Conservation (phyloP, 441 rosid species). For the Codiaeum variegatum region DNA sequence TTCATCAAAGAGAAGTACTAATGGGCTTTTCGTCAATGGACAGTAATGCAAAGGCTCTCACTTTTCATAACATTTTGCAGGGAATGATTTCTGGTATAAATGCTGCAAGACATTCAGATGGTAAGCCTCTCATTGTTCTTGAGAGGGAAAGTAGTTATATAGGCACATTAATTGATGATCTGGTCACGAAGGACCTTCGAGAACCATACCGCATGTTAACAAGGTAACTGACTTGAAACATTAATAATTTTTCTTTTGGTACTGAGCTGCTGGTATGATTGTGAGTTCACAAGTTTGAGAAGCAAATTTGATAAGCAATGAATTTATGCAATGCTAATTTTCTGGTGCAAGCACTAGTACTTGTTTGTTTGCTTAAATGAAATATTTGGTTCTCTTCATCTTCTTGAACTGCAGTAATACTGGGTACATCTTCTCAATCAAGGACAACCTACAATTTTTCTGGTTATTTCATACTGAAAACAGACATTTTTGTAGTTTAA, state of each 20-base stretch:
- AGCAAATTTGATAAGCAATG: neutral
- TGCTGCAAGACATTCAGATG: slow-evolving; percentile 86
- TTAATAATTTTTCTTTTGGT: neutral
- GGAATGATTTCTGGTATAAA: slow-evolving; percentile 93
- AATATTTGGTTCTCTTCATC: neutral
- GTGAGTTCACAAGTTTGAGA: slow-evolving; percentile 3
- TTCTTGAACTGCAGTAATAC: neutral
- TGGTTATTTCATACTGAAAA: neutral
- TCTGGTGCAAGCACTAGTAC: neutral
- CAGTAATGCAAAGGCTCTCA: neutral
- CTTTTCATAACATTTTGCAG: slow-evolving; percentile 31
- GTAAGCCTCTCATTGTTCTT: slow-evolving; percentile 78
- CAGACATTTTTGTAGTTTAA: neutral
- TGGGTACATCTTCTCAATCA: neutral
- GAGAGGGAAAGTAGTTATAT: slow-evolving; percentile 96
- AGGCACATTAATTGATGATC: slow-evolving; percentile 92
- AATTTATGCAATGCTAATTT: neutral
- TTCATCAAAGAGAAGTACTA: neutral
- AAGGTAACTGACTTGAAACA: slow-evolving; percentile 42
- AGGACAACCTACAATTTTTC: neutral
- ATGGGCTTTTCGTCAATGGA: neutral
- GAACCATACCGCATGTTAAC: slow-evolving; percentile 98
- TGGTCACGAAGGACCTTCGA: slow-evolving; percentile 92
- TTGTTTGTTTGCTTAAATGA: neutral
- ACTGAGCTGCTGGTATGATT: slow-evolving; percentile 1